Evolutionary conservation across 2,329 filamentous ascomycete genomes (phyloP).

Genomic region (Botrytis deweyae): DNA sequence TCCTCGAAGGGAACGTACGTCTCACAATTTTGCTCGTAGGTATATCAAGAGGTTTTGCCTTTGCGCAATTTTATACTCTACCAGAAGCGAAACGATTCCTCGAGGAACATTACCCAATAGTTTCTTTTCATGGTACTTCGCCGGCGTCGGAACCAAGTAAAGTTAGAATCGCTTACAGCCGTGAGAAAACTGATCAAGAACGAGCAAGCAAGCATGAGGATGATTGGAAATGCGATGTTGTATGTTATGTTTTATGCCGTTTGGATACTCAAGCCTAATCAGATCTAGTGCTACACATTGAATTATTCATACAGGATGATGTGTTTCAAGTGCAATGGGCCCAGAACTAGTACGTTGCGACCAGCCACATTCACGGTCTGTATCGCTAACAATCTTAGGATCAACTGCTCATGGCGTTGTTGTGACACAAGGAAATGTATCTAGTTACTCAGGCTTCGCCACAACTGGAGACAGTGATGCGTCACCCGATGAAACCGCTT

Average conservation of each 20-base stretch:
- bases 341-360: slow-evolving; percentile 49
- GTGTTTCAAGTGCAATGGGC: slow-evolving; percentile 59
- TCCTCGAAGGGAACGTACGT: slow-evolving; percentile 17
- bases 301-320: slow-evolving; percentile 56
- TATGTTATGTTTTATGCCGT: slow-evolving; percentile 34
- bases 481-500: slow-evolving; percentile 50
- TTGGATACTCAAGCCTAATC: slow-evolving; percentile 23
- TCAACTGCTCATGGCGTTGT: slow-evolving; percentile 38
- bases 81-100: slow-evolving; percentile 52
- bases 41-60: slow-evolving; percentile 55
- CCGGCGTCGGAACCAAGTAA: slow-evolving; percentile 41
- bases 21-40: slow-evolving; percentile 41
- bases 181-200: slow-evolving; percentile 51
- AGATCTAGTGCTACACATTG: slow-evolving; percentile 50
- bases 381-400: slow-evolving; percentile 37
- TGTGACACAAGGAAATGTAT: slow-evolving; percentile 42
- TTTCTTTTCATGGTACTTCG: slow-evolving; percentile 49
- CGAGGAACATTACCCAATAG: slow-evolving; percentile 49
- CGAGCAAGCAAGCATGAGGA: slow-evolving; percentile 48
- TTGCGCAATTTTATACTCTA: slow-evolving; percentile 52
- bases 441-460: slow-evolving; percentile 43
- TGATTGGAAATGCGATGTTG: slow-evolving; percentile 57
- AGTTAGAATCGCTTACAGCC: slow-evolving; percentile 50
- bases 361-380: not conserved
- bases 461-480: slow-evolving; percentile 56